phyloP scores from a whole-genome alignment of 78 protist genomes.

The Capsaspora owczarzaki region DNA sequence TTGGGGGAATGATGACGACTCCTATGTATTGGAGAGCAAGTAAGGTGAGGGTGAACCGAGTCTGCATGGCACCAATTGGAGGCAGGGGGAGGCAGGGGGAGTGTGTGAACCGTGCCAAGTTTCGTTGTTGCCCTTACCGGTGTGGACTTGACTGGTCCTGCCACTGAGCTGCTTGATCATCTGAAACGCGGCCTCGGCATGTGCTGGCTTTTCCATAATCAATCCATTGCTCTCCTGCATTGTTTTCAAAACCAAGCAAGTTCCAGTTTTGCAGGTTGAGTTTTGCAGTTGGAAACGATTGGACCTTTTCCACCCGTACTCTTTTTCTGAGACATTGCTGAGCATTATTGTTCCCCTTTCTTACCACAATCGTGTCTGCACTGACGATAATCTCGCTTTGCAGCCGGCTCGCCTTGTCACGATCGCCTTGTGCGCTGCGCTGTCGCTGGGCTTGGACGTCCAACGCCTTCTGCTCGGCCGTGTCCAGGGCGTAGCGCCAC shows the following conservation, averaged over 20 bases:
- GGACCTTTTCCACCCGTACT: too few species aligned
- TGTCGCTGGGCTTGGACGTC: too few species aligned
- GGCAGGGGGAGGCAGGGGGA: not conserved
- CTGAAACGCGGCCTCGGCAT: not conserved
- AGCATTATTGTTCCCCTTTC: too few species aligned
- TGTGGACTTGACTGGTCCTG: not conserved
- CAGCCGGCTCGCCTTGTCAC: not conserved
- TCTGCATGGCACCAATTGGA: not conserved
- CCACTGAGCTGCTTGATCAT: not conserved
- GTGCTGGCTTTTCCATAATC: slow-evolving; percentile 16
- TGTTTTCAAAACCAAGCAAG: not conserved
- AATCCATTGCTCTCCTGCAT: not conserved
- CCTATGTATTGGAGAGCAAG: not conserved
- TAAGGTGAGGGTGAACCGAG: not conserved
- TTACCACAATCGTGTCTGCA: not conserved
- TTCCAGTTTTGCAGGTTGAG: not conserved
- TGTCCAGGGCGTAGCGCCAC: not conserved
- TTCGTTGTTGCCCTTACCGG: not conserved
- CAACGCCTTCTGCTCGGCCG: not conserved
- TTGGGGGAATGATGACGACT: not conserved
- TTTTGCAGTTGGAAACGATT: not conserved
- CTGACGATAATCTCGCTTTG: not conserved
- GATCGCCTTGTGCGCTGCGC: too few species aligned
- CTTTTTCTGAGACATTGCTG: too few species aligned
- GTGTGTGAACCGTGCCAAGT: too few species aligned